Evolutionary conservation across 345 rosid genomes (phyloP), one percentile per base, ranked within the genome.

Genomic region (Arabis hirsuta): DNA sequence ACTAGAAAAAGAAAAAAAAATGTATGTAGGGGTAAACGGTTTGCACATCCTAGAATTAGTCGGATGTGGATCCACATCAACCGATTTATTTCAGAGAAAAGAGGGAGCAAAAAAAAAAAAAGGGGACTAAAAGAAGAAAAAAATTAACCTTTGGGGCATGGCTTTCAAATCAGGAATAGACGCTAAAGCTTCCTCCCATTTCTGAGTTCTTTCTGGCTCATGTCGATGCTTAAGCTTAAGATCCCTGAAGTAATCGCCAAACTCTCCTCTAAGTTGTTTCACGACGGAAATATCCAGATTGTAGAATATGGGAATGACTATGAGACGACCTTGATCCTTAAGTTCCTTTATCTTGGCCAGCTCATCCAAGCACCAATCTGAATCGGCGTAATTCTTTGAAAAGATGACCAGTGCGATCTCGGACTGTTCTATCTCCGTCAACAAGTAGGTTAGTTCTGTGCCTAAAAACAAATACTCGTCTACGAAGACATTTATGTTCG

Each of bases 101-200:
- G 7, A 50, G 22, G 36, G 36, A 7, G 8, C 36, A 32, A 31
- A 31, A 31, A 6, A 39, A 38, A 9, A 9, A 14, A 26, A 22
- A 9, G 4, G 31, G 31, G 31, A 31, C 34, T 5, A 31, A 31
- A 31, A 3, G 34, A 39, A 38, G 6, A n/a, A 14, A 24, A 22
- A 9, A 5, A 0, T 1, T 36, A 71, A 68, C 75, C 29, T 19
- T 42, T 19, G 10, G 27, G 20, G 11, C 43, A 51, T 20, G 68
- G 62, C 75, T 27, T 0, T 51, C 3, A 7, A 1, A 2, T 19
- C 1, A 0, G 69, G 60, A 43, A 62, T 29, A 29, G 73, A 20
- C 36, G 0, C 12, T 47, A 52, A 9, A 31, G 78, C 74, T 68
- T 65, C 31, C 57, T 65, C n/a, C 78, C 81, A 78, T 29, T 29